Percentiles rank a stretch among this genome's conserved stretches.
Conservation (phyloP, 2,329 filamentous ascomycete genomes). For the Harringtonia lauricola region DNA sequence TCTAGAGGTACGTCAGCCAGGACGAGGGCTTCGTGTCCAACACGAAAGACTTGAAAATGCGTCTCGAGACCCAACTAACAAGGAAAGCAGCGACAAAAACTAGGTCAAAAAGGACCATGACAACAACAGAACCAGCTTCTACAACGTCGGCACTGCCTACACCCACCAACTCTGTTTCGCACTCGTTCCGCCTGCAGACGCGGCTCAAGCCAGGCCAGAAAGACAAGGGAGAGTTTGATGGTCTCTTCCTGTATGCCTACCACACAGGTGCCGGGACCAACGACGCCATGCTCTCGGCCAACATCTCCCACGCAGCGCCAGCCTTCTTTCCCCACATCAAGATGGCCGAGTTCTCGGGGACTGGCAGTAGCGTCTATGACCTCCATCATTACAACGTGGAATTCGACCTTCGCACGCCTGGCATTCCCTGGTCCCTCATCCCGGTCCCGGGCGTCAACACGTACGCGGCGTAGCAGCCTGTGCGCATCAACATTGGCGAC, state of each 20-base stretch:
- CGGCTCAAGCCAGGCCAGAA: not conserved
- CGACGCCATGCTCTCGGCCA: conserved; percentile 1
- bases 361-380: not conserved
- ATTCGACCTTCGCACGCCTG: not conserved
- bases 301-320: not conserved
- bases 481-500: conserved; percentile 1
- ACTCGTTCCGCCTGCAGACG: conserved; percentile 2
- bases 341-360: not conserved
- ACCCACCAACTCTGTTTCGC: not conserved
- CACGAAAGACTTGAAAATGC: no score
- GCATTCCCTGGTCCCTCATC: not conserved
- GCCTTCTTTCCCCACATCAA: not conserved
- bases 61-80: no score
- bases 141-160: not conserved
- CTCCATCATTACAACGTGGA: not conserved
- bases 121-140: no score
- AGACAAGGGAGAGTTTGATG: not conserved
- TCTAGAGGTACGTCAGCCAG: no score
- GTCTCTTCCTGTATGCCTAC: conserved; percentile 1
- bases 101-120: no score
- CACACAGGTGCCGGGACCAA: conserved; percentile 1
- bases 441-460: not conserved
- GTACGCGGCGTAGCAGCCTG: conserved; percentile 2
- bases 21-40: no score
- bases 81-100: no score